phyloP scores from a whole-genome alignment of 2,329 filamentous ascomycete genomes.

The Aspergillus novoparasiticus region DNA sequence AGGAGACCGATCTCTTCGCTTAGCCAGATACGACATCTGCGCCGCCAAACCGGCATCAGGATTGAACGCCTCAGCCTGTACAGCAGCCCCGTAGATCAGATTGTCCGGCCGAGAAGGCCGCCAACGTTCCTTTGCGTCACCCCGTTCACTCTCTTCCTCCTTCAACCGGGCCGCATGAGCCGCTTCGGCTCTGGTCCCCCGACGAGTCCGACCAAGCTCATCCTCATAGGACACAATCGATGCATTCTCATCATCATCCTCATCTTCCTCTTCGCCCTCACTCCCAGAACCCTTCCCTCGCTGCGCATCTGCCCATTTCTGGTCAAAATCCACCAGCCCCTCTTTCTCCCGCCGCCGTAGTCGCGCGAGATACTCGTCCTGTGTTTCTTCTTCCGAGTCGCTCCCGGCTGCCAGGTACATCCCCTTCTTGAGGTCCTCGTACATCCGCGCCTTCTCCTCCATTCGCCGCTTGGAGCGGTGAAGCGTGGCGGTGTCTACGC shows the following conservation, averaged over 20 bases:
- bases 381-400: conserved; percentile 37
- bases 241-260: conserved; percentile 50
- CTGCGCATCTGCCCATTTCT: conserved; percentile 83
- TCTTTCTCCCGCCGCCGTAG: conserved; percentile 58
- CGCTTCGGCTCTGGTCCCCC: conserved; percentile 70
- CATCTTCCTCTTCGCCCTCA: conserved; percentile 39
- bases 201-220: conserved; percentile 84
- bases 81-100: conserved; percentile 81
- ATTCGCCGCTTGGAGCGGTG: conserved; percentile 76
- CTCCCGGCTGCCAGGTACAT: conserved; percentile 64
- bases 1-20: conserved; percentile 73
- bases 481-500: conserved; percentile 59
- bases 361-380: conserved; percentile 54
- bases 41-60: conserved; percentile 65
- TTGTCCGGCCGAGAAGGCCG: conserved; percentile 61
- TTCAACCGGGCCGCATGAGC: conserved; percentile 63
- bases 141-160: conserved; percentile 24
- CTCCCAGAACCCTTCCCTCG: conserved; percentile 39
- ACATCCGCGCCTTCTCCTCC: conserved; percentile 86
- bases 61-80: conserved; percentile 82
- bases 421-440: conserved; percentile 88
- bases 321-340: conserved; percentile 86
- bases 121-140: conserved; percentile 29
- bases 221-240: conserved; percentile 86
- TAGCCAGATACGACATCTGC: conserved; percentile 77